Percentiles rank a stretch among this genome's conserved stretches.
Evolutionary conservation across 192 early-diverging fungal species (phyloP).

Genomic region (Martensiomyces pterosporus): DNA sequence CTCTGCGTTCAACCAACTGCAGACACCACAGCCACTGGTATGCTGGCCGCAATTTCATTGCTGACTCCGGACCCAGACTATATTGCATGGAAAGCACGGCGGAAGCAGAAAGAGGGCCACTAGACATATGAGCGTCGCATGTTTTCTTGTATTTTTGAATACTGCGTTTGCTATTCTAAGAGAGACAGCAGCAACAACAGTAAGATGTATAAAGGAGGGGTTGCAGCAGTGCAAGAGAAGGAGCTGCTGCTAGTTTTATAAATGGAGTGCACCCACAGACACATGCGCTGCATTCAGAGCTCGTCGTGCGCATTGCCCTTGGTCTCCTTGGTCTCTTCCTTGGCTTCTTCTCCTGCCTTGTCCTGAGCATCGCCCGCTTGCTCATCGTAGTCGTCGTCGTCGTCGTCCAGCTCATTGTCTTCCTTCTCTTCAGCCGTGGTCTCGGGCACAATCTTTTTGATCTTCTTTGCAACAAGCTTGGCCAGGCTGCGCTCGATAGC

Average conservation of each 20-base stretch:
- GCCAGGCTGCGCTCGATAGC: slow-evolving; percentile 53
- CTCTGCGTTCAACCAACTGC: slow-evolving; percentile 31
- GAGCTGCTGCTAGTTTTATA: no score
- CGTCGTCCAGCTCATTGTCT: slow-evolving; percentile 15
- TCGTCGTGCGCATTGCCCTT: slow-evolving; percentile 30
- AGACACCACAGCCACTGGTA: background rate
- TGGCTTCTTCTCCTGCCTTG: slow-evolving; percentile 2
- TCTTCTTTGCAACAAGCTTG: slow-evolving; percentile 57
- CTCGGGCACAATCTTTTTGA: slow-evolving; percentile 44
- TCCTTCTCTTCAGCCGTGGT: slow-evolving; percentile 18
- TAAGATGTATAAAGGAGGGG: no score
- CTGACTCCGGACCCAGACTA: slow-evolving; percentile 40
- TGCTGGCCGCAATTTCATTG: slow-evolving; percentile 16
- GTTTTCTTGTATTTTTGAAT: no score
- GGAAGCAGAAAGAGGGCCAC: slow-evolving; percentile 1
- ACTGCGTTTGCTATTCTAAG: no score
- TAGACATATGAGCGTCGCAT: no score
- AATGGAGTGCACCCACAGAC: no score
- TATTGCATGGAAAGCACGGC: slow-evolving; percentile 17
- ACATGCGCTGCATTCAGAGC: no score
- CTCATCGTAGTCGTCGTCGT: slow-evolving; percentile 14
- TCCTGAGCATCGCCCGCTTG: slow-evolving; percentile 11
- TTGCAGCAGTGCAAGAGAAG: no score
- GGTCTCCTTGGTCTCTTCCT: background rate
- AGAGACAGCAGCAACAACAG: no score